Evolutionary conservation across 139 green algal genomes (phyloP).

Genomic region (Deuterostichococcus epilithicus): DNA sequence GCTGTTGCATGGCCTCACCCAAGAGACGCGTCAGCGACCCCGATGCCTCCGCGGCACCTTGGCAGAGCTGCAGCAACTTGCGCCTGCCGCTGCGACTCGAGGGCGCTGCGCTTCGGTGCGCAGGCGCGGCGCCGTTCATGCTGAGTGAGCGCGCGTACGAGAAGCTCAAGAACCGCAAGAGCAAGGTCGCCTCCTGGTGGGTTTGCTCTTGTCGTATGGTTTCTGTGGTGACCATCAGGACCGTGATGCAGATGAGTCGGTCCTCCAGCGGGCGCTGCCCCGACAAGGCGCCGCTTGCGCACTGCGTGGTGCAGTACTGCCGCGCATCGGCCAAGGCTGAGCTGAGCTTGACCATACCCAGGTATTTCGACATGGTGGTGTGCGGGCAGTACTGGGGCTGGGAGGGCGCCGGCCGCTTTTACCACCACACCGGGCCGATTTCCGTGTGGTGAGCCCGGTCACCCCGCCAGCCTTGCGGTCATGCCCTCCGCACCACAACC

Average conservation of each 20-base stretch:
- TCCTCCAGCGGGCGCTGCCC: no score
- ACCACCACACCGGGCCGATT: constrained; percentile 64
- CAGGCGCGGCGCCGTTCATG: constrained; percentile 60
- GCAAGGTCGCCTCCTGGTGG: constrained; percentile 55
- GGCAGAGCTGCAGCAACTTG: no score
- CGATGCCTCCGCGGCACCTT: no score
- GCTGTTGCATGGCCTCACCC: no score
- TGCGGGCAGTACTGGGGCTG: constrained; percentile 43
- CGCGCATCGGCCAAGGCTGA: background rate
- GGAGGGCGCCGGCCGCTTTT: constrained; percentile 50
- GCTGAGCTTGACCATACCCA: background rate
- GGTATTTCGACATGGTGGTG: background rate
- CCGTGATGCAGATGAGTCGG: constrained; percentile 14
- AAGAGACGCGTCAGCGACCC: no score
- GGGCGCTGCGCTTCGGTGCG: no score
- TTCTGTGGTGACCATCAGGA: constrained; percentile 23
- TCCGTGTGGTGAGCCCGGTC: background rate
- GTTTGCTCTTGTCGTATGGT: constrained; percentile 65
- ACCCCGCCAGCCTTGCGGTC: background rate
- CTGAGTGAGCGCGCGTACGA: constrained; percentile 60
- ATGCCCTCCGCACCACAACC: background rate
- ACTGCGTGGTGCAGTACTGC: background rate
- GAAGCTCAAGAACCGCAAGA: constrained; percentile 65
- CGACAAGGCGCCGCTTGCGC: no score
- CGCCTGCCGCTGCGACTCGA: no score